Evolutionary conservation across 2,329 filamentous ascomycete genomes (phyloP).

Genomic region (Talaromyces rugulosus): DNA sequence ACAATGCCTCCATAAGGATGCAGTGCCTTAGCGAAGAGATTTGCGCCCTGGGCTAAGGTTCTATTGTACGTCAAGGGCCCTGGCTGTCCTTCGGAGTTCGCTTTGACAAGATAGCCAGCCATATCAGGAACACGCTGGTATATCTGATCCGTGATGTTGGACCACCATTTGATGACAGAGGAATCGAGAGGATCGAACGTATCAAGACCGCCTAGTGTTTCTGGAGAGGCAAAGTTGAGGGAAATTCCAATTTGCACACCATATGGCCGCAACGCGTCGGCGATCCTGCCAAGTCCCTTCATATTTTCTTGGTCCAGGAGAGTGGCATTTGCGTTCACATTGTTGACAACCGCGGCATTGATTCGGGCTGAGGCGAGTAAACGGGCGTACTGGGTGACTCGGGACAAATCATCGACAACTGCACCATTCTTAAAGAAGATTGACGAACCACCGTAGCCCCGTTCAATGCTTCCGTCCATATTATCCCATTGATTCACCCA

Average conservation of each 20-base stretch:
- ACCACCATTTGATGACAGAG: conserved; percentile 60
- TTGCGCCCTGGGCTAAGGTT: conserved; percentile 64
- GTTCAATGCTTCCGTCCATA: conserved; percentile 61
- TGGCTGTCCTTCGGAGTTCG: conserved; percentile 66
- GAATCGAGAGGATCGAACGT: conserved; percentile 64
- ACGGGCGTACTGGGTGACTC: conserved; percentile 60
- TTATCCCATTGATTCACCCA: conserved; percentile 76
- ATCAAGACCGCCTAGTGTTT: conserved; percentile 50
- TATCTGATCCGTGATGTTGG: conserved; percentile 54
- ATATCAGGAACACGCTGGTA: conserved; percentile 62
- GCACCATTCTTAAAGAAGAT: conserved; percentile 62
- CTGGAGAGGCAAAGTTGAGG: conserved; percentile 64
- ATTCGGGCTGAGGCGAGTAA: conserved; percentile 63
- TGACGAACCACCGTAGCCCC: conserved; percentile 63
- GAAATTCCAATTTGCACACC: conserved; percentile 63
- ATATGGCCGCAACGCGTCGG: conserved; percentile 63
- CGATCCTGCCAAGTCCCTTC: conserved; percentile 58
- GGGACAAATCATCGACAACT: conserved; percentile 55
- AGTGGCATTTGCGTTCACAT: conserved; percentile 64
- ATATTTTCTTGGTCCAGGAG: conserved; percentile 56
- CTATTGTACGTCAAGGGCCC: conserved; percentile 67
- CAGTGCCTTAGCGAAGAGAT: conserved; percentile 60
- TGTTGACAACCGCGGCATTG: conserved; percentile 66
- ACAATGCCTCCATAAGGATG: conserved; percentile 56
- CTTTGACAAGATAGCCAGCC: conserved; percentile 66